Evolutionary conservation across 192 early-diverging fungal species (phyloP).

Genomic region (Backusella macrospora): DNA sequence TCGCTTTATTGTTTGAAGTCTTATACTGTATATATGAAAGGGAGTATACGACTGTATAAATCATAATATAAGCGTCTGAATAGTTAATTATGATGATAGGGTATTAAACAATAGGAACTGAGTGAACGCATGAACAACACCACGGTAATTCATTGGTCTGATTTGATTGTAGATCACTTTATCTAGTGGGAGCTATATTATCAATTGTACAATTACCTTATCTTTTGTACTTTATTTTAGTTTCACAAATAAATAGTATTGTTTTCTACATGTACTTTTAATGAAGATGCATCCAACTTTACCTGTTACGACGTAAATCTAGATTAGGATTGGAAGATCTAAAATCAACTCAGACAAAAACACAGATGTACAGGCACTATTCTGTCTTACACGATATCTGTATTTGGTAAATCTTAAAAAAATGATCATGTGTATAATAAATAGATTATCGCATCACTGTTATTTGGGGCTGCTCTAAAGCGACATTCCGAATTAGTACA

Average conservation of each 20-base stretch:
- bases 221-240: neutral
- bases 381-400: neutral
- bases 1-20: too few species aligned
- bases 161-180: too few species aligned
- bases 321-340: neutral
- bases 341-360: neutral
- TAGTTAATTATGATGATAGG: too few species aligned
- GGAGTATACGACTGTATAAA: too few species aligned
- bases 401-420: conserved; percentile 10
- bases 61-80: too few species aligned
- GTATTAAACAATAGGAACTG: too few species aligned
- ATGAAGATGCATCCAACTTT: neutral
- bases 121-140: too few species aligned
- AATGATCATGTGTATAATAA: neutral
- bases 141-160: too few species aligned
- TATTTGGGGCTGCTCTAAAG: neutral
- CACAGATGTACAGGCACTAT: neutral
- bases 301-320: neutral
- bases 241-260: neutral
- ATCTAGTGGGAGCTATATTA: too few species aligned
- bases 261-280: neutral
- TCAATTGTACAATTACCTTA: too few species aligned
- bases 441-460: neutral
- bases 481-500: too few species aligned
- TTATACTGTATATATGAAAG: too few species aligned